Conservation (phyloP, 768 basidiomycete genomes). For the Pisolithus microcarpus region DNA sequence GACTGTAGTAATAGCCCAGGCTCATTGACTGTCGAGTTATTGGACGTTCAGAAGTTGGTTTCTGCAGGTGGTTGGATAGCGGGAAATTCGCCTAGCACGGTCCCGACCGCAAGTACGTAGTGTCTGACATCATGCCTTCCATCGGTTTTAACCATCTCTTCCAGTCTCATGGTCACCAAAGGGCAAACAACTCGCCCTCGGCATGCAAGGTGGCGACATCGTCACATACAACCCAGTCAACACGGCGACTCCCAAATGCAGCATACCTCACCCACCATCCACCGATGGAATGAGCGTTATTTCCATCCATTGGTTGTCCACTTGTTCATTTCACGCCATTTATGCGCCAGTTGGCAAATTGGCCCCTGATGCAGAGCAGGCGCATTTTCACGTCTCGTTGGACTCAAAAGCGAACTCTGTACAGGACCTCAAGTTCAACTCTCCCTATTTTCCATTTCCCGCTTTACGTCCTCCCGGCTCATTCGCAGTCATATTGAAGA, state of each 20-base stretch:
- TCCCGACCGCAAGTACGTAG: conserved; percentile 55
- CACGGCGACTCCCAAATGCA: conserved; percentile 47
- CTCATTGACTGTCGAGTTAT: conserved; percentile 47
- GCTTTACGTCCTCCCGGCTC: conserved; percentile 41
- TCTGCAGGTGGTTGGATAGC: conserved; percentile 49
- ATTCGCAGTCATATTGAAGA: conserved; percentile 32
- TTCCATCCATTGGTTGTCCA: conserved; percentile 61
- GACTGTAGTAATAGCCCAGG: conserved; percentile 26
- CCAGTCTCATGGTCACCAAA: conserved; percentile 82
- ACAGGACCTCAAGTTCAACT: conserved; percentile 32
- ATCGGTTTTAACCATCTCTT: conserved; percentile 5
- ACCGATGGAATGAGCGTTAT: conserved; percentile 39
- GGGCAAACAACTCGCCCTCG: conserved; percentile 78
- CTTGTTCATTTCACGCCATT: conserved; percentile 59
- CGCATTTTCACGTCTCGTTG: conserved; percentile 34
- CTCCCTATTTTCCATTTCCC: conserved; percentile 38
- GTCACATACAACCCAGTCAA: conserved; percentile 56
- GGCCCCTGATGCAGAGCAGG: conserved; percentile 34
- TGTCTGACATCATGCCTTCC: background rate
- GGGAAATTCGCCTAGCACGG: conserved; percentile 39
- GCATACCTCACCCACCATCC: conserved; percentile 50
- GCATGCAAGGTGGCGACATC: conserved; percentile 62
- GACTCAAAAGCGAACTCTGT: conserved; percentile 36
- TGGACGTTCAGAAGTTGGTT: conserved; percentile 47
- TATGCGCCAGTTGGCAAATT: conserved; percentile 43